Evolutionary conservation across 2,329 filamentous ascomycete genomes (phyloP).

Genomic region (Beauveria asiatica): DNA sequence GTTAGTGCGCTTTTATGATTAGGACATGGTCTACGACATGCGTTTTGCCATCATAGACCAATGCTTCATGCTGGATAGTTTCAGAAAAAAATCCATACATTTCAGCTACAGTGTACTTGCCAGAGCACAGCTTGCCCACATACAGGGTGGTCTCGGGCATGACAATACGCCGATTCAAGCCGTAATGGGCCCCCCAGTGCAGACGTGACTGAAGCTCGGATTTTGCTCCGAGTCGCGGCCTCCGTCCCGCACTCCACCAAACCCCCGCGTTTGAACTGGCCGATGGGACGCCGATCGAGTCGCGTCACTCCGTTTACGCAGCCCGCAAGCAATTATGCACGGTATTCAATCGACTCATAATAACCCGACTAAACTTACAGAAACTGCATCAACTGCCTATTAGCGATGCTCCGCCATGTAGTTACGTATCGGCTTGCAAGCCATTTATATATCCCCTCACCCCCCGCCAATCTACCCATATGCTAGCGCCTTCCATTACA

Average conservation of each 20-base stretch:
- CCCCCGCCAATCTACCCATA: neutral
- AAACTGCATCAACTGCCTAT: neutral
- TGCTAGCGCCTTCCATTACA: neutral
- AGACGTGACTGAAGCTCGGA: neutral
- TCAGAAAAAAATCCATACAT: neutral
- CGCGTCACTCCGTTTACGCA: neutral
- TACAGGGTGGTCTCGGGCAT: neutral
- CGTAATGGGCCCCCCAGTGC: neutral
- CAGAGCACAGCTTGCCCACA: neutral
- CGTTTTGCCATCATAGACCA: neutral
- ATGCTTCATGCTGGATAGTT: conserved; percentile 1
- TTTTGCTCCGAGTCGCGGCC: neutral
- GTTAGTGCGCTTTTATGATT: neutral
- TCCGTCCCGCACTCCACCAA: neutral
- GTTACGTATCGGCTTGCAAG: too few species aligned
- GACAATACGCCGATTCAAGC: neutral
- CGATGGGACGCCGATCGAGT: neutral
- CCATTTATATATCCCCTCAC: neutral
- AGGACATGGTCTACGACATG: neutral
- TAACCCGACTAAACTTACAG: too few species aligned
- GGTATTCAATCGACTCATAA: too few species aligned
- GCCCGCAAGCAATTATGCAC: neutral
- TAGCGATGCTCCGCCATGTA: neutral
- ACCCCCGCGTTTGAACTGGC: neutral
- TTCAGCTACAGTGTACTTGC: neutral